Percentiles rank a stretch among this genome's conserved stretches.
Evolutionary conservation across 169 alveolate genomes (phyloP).

Genomic region (Theileria luwenshuni): DNA sequence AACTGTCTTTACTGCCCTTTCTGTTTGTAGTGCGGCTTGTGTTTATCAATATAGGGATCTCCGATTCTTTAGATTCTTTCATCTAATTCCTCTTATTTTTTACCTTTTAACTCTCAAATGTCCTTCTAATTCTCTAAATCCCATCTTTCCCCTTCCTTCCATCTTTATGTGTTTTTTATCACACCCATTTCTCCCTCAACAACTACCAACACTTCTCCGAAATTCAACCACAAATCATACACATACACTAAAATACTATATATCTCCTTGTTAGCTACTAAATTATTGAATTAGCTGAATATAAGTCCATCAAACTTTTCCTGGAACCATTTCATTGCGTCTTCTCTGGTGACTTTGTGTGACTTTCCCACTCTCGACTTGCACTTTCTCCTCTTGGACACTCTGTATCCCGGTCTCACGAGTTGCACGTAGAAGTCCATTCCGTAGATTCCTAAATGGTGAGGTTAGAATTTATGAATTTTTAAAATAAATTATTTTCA

Average conservation of each 20-base stretch:
- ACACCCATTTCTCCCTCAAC: not conserved
- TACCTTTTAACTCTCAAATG: too few relatives aligned
- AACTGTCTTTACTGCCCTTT: not conserved
- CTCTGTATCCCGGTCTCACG: conserved; percentile 98
- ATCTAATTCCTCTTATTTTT: too few relatives aligned
- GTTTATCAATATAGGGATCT: conserved; percentile 3
- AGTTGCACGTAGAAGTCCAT: conserved; percentile 99
- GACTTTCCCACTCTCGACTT: conserved; percentile 89
- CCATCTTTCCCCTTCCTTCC: too few relatives aligned
- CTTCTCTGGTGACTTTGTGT: conserved; percentile 96
- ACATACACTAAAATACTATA: not conserved
- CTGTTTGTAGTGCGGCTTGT: conserved; percentile 8
- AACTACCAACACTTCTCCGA: not conserved
- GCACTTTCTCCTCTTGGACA: conserved; percentile 91
- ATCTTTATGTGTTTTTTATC: too few relatives aligned
- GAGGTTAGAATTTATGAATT: not conserved
- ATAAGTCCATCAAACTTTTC: conserved; percentile 97
- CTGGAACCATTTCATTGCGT: conserved; percentile 96
- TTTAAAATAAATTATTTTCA: not conserved
- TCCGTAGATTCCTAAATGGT: conserved; percentile 94
- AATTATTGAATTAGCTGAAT: conserved; percentile 63
- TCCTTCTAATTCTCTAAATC: too few relatives aligned
- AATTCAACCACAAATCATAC: not conserved
- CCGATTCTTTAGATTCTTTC: not conserved
- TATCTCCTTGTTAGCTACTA: not conserved